Conservation (phyloP, 1,284 basidiomycete genomes). For the Cerioporus squamosus region DNA sequence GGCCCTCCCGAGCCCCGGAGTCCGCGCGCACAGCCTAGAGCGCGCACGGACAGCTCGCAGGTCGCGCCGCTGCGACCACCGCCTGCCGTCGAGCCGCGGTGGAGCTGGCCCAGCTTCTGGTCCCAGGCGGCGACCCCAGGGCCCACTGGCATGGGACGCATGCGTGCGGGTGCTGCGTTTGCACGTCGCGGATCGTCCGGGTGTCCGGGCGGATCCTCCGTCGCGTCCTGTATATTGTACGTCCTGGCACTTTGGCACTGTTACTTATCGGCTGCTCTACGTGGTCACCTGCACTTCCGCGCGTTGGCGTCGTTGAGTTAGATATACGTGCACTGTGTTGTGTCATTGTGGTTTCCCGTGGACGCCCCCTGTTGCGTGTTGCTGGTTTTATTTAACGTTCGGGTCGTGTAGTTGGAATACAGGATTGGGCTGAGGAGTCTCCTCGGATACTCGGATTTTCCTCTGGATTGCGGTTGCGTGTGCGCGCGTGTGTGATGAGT, state of each 20-base stretch:
- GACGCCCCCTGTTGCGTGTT: neutral
- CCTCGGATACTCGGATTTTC: constrained; percentile 23
- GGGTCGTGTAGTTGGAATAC: constrained; percentile 16
- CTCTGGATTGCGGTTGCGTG: neutral
- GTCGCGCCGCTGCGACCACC: neutral
- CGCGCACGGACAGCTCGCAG: neutral
- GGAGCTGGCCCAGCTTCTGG: neutral
- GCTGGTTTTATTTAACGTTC: constrained; percentile 20
- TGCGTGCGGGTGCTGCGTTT: constrained; percentile 5
- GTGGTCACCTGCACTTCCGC: no score
- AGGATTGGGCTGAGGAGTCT: constrained; percentile 18
- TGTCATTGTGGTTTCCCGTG: neutral
- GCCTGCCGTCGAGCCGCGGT: neutral
- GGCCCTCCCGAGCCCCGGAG: neutral
- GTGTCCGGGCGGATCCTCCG: neutral
- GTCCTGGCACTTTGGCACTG: neutral
- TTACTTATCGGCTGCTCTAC: neutral
- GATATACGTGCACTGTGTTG: no score
- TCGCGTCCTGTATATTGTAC: neutral
- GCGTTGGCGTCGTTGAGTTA: no score
- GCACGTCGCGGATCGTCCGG: constrained; percentile 16
- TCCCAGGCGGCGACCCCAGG: neutral
- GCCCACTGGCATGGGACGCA: neutral
- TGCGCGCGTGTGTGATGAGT: neutral
- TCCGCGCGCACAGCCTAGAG: neutral